Percentiles rank a stretch among this genome's conserved stretches.
These are phyloP conservation scores for Colletotrichum sp. DNA, from an alignment of 2,329 filamentous ascomycete species.

Conservation along the genomic window DNA sequence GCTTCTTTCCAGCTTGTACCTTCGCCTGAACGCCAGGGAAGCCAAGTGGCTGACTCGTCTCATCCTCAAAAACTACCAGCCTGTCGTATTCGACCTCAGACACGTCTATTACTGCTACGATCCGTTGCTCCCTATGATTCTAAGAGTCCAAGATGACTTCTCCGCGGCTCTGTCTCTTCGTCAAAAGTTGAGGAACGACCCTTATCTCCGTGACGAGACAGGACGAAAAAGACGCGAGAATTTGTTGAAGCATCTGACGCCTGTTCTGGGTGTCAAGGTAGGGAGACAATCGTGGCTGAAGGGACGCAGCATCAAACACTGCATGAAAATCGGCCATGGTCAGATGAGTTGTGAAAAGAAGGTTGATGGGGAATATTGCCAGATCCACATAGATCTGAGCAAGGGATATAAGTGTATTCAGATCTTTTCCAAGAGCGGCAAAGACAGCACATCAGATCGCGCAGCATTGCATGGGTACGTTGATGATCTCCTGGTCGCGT, in stretches of 20 bases:
- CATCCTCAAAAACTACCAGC: constrained; percentile 77
- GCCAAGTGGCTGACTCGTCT: constrained; percentile 89
- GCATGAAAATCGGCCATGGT: constrained; percentile 65
- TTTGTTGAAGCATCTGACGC: constrained; percentile 48
- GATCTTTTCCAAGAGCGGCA: constrained; percentile 92
- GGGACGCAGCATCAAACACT: constrained; percentile 76
- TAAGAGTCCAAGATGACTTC: constrained; percentile 75
- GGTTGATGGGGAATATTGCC: constrained; percentile 89
- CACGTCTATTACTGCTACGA: constrained; percentile 68
- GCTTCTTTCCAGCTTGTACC: constrained; percentile 60
- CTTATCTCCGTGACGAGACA: constrained; percentile 26
- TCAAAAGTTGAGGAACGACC: constrained; percentile 35
- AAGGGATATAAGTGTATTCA: constrained; percentile 64
- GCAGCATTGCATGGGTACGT: constrained; percentile 60
- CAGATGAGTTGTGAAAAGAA: constrained; percentile 80
- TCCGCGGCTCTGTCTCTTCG: constrained; percentile 63
- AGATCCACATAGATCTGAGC: constrained; percentile 78
- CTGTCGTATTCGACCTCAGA: constrained; percentile 64
- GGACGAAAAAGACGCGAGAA: constrained; percentile 15
- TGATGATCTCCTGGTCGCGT: background rate
- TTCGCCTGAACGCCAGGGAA: constrained; percentile 67
- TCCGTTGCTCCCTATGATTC: constrained; percentile 70
- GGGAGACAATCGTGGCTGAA: constrained; percentile 70
- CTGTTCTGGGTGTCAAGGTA: constrained; percentile 66
- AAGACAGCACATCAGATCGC: constrained; percentile 82